phyloP scores from a whole-genome alignment of 805 yeast species.

The Grigorovia transvaalensis region DNA sequence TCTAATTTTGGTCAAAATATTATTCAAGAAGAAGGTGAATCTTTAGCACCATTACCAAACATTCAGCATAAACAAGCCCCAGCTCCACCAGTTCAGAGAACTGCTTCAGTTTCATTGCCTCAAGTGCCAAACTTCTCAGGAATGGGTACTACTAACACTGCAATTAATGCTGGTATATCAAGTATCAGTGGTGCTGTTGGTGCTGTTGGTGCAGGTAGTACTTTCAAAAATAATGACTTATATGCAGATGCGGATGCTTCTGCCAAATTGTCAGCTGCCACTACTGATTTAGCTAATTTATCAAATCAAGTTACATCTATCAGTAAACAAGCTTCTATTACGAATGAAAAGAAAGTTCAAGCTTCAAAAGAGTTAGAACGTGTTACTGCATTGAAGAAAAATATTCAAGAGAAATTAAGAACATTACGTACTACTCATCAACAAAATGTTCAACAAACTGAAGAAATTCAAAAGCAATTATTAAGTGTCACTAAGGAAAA shows the following conservation, averaged over 20 bases:
- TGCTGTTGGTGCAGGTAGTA: constrained; percentile 12
- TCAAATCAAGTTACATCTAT: constrained; percentile 78
- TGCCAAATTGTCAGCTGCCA: constrained; percentile 62
- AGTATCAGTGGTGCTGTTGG: constrained; percentile 3
- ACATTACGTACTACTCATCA: constrained; percentile 64
- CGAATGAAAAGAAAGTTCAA: constrained; percentile 58
- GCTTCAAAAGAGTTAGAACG: constrained; percentile 72
- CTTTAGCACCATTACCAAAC: constrained; percentile 21
- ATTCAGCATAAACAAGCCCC: constrained; percentile 29
- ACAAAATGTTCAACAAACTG: constrained; percentile 65
- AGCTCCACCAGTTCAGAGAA: constrained; percentile 35
- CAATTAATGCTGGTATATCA: constrained; percentile 2
- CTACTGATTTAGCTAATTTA: constrained; percentile 76
- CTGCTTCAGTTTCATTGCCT: constrained; percentile 28
- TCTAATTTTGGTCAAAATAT: constrained; percentile 79
- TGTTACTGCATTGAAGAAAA: constrained; percentile 54
- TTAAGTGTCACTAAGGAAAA: constrained; percentile 53
- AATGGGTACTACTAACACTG: constrained; percentile 5
- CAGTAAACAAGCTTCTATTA: constrained; percentile 58
- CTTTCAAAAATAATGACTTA: constrained; percentile 35
- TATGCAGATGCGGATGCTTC: constrained; percentile 52
- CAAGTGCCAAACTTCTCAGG: constrained; percentile 27
- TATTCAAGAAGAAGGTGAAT: constrained; percentile 27
- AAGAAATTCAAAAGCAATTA: constrained; percentile 56
- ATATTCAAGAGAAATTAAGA: constrained; percentile 61